Conservation (phyloP, 352 stramenopile species). For the Phytophthora fragariae region DNA sequence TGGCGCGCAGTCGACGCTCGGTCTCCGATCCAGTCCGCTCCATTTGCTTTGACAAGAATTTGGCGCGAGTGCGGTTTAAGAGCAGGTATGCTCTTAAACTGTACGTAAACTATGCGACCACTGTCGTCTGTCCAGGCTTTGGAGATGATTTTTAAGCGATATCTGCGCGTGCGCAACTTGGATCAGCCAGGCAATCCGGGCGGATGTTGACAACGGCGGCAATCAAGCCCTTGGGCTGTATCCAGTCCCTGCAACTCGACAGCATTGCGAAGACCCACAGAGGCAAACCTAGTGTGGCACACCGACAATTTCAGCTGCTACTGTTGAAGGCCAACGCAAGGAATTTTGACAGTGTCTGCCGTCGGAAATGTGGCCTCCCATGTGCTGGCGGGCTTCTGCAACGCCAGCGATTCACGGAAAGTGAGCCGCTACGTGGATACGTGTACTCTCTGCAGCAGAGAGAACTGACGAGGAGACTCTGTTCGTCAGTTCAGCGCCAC, state of each 20-base stretch:
- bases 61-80: constrained; percentile 4
- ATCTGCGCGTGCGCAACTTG: not conserved
- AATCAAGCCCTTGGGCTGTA: not conserved
- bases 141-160: not conserved
- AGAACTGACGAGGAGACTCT: not conserved
- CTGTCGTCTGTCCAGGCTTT: not conserved
- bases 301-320: not conserved
- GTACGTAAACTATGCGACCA: too few relatives aligned
- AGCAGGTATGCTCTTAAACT: not conserved
- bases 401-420: not conserved
- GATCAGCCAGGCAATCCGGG: not conserved
- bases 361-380: not conserved
- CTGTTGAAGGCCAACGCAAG: not conserved
- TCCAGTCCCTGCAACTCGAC: not conserved
- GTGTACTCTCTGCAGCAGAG: too few relatives aligned
- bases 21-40: constrained; percentile 21
- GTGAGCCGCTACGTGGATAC: not conserved
- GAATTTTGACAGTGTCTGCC: not conserved
- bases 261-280: not conserved
- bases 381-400: not conserved
- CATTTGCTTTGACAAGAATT: constrained; percentile 8
- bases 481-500: not conserved
- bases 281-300: not conserved
- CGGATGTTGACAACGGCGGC: not conserved
- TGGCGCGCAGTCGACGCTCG: constrained; percentile 44